Percentiles rank a stretch among this genome's conserved stretches.
Conservation (phyloP, 257 asterid genomes). For the Haberlea rhodopensis region DNA sequence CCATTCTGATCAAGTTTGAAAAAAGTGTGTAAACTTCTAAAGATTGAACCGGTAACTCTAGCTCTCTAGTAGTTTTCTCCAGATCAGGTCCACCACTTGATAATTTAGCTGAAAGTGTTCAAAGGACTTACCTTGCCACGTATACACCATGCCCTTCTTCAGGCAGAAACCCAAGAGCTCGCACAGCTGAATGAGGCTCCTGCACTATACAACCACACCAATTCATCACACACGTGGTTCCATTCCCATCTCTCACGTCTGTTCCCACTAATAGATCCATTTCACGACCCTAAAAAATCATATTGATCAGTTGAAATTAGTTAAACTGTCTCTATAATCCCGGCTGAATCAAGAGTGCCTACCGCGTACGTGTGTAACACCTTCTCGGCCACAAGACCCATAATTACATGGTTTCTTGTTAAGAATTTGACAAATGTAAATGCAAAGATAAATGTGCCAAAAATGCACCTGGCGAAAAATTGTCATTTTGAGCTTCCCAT, state of each 20-base stretch:
- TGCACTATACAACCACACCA: slow-evolving; percentile 97
- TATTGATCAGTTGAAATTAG: slow-evolving; percentile 17
- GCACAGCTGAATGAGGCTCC: slow-evolving; percentile 91
- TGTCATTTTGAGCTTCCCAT: slow-evolving; percentile 64
- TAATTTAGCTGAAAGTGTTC: slow-evolving; percentile 7
- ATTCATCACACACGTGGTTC: slow-evolving; percentile 77
- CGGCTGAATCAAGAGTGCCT: slow-evolving; percentile 16
- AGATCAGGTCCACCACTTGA: neutral
- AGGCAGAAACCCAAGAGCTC: slow-evolving; percentile 97
- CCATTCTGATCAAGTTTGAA: slow-evolving; percentile 7
- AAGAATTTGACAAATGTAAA: neutral
- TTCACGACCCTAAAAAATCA: slow-evolving; percentile 74
- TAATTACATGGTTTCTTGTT: neutral
- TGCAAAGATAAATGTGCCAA: slow-evolving; percentile 1
- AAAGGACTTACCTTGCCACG: slow-evolving; percentile 71
- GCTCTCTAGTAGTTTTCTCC: neutral
- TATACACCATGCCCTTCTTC: slow-evolving; percentile 98
- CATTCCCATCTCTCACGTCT: slow-evolving; percentile 92
- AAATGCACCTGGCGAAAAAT: slow-evolving; percentile 87
- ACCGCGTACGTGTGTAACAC: slow-evolving; percentile 4
- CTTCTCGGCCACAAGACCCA: slow-evolving; percentile 6
- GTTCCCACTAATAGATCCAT: slow-evolving; percentile 83
- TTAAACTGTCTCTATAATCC: neutral
- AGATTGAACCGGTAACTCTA: neutral
- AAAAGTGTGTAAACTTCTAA: neutral